These are phyloP conservation scores for Boechera divaricarpa DNA, from an alignment of 345 rosid species.

Conservation along the genomic window DNA sequence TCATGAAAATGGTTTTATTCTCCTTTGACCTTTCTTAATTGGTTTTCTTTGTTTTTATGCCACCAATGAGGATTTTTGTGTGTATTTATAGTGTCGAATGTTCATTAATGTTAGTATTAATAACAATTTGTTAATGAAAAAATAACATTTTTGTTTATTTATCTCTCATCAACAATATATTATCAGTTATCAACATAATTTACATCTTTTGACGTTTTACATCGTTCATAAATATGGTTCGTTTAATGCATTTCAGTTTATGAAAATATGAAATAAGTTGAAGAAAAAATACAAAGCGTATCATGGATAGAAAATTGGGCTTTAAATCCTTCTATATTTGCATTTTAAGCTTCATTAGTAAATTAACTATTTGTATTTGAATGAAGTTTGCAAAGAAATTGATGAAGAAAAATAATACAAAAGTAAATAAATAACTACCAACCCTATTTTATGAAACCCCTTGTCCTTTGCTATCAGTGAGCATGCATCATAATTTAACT, in stretches of 20 bases:
- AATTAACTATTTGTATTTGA: too few species aligned
- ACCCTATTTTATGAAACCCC: too few species aligned
- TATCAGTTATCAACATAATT: neutral
- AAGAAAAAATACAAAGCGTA: neutral
- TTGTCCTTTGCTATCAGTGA: too few species aligned
- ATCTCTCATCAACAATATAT: neutral
- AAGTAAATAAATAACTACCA: too few species aligned
- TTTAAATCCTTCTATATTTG: neutral
- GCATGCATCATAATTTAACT: too few species aligned
- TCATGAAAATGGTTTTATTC: neutral
- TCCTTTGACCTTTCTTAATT: neutral
- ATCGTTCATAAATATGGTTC: neutral
- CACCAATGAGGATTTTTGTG: neutral
- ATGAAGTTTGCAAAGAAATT: neutral
- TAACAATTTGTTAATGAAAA: neutral
- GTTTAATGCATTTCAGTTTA: constrained; percentile 4
- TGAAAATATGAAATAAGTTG: neutral
- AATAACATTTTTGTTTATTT: neutral
- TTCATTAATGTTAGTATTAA: neutral
- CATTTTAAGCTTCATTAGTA: neutral
- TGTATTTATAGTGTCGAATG: constrained; percentile 3
- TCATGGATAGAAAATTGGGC: neutral
- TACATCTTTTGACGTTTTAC: neutral
- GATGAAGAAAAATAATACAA: neutral
- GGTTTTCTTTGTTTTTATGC: neutral